Evolutionary conservation across 805 yeast species (phyloP).

Genomic region (Candida oleophila): DNA sequence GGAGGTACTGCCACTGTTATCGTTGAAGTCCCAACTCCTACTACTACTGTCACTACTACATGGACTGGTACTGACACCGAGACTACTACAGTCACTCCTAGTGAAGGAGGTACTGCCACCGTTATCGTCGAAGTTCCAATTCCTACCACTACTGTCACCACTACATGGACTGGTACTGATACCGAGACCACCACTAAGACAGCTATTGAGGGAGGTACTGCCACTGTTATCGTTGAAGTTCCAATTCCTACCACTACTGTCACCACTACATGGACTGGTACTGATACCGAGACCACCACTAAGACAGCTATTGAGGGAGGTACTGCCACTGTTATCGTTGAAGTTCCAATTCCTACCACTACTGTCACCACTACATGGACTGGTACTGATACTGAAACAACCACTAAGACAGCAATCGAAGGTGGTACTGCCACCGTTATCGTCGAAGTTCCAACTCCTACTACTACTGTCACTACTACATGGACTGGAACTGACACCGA

Average conservation of each 20-base stretch:
- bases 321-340: constrained; percentile 11
- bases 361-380: constrained; percentile 48
- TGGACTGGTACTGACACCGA: constrained; percentile 11
- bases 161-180: constrained; percentile 2
- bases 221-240: not conserved
- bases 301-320: constrained; percentile 3
- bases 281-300: constrained; percentile 10
- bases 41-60: constrained; percentile 10
- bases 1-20: constrained; percentile 6
- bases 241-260: constrained; percentile 1
- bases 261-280: constrained; percentile 12
- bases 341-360: constrained; percentile 16
- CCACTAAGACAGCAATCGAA: not conserved
- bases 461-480: not conserved
- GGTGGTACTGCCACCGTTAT: constrained; percentile 6
- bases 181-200: constrained; percentile 1
- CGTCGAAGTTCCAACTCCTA: constrained; percentile 5
- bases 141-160: constrained; percentile 3
- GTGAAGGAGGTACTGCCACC: constrained; percentile 10
- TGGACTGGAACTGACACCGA: constrained; percentile 6
- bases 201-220: not conserved
- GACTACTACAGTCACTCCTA: constrained; percentile 8
- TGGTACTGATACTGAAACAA: not conserved
- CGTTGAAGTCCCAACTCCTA: constrained; percentile 5
- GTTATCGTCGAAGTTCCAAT: constrained; percentile 5